Evolutionary conservation across 306 rosid species (phyloP).

Genomic region (Delonix regia): DNA sequence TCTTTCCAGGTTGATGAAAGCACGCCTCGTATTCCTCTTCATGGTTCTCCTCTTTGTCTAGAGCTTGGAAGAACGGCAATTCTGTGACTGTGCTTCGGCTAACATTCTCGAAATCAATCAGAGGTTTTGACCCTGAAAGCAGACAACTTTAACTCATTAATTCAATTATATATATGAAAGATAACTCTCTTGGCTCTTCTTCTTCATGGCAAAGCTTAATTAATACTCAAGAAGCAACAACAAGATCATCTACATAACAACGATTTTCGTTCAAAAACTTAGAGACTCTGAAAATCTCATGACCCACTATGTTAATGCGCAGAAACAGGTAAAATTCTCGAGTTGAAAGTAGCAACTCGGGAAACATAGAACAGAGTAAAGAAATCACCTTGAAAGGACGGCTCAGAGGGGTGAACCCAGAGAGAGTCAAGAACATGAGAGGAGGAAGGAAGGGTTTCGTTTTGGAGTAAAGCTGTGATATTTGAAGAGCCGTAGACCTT

Average conservation of each 20-base stretch:
- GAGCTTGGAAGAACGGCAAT: conserved; percentile 42
- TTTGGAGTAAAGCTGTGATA: conserved; percentile 40
- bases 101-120: conserved; percentile 47
- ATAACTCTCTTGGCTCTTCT: background rate
- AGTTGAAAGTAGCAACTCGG: background rate
- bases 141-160: background rate
- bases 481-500: conserved; percentile 42
- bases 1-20: conserved; percentile 72
- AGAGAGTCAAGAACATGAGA: conserved; percentile 49
- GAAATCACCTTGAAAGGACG: conserved; percentile 53
- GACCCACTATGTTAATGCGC: background rate
- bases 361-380: background rate
- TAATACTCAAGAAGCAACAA: background rate
- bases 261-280: background rate
- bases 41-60: conserved; percentile 46
- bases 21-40: conserved; percentile 64
- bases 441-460: conserved; percentile 46
- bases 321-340: no score
- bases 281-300: no score
- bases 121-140: conserved; percentile 55
- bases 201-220: no score
- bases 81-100: conserved; percentile 32
- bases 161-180: background rate
- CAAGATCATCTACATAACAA: background rate
- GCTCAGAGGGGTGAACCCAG: conserved; percentile 50